Percentiles rank a stretch among this genome's conserved stretches.
Evolutionary conservation across 495 filamentous ascomycete genomes (phyloP).

Genomic region (Aspergillus steynii): DNA sequence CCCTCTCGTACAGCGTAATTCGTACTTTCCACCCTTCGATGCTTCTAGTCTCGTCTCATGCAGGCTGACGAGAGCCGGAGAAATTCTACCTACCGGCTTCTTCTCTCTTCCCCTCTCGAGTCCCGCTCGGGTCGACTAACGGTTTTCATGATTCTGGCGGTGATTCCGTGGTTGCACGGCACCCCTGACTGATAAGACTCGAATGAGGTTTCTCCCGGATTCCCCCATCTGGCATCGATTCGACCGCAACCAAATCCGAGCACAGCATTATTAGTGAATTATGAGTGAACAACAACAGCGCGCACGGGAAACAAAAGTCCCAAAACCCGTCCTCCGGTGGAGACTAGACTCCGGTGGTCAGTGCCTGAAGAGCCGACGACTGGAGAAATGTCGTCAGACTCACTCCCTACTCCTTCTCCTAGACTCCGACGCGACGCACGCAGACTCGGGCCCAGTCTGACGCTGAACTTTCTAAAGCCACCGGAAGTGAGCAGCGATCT

Average conservation of each 20-base stretch:
- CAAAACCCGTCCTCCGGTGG: not conserved
- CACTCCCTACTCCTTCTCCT: no score
- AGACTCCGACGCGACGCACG: not conserved
- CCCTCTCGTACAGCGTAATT: no score
- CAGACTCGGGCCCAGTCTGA: not conserved
- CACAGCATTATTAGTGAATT: no score
- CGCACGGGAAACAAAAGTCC: no score
- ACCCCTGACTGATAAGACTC: no score
- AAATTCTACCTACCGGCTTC: slow-evolving; percentile 5
- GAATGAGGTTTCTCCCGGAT: no score
- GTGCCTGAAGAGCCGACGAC: slow-evolving; percentile 8
- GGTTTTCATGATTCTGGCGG: not conserved
- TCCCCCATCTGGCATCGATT: no score
- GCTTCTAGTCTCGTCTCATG: slow-evolving; percentile 1
- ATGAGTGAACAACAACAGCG: no score
- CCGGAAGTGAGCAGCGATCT: slow-evolving; percentile 1
- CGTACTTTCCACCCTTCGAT: no score
- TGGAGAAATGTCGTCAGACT: not conserved
- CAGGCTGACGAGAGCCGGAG: slow-evolving; percentile 9
- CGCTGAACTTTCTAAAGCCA: not conserved
- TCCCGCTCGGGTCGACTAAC: not conserved
- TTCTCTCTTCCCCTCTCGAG: not conserved
- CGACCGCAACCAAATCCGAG: no score
- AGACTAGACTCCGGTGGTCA: slow-evolving; percentile 1
- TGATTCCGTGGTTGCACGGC: not conserved